These are phyloP conservation scores for Prunus mongolica DNA, from an alignment of 306 rosid species.

Conservation along the genomic window DNA sequence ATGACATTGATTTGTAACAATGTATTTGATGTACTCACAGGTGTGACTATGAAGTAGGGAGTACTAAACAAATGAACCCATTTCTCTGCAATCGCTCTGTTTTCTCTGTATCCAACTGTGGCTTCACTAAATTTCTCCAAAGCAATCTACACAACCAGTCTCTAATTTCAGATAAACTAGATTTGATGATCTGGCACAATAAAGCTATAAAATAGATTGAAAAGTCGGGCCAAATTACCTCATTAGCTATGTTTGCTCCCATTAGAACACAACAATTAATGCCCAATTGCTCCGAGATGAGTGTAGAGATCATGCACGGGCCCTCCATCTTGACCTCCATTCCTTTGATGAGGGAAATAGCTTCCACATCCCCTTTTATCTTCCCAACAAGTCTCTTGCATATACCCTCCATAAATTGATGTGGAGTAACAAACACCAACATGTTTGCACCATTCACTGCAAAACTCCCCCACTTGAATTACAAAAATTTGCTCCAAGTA, in stretches of 20 bases:
- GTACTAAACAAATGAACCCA: slow-evolving; percentile 91
- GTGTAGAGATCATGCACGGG: slow-evolving; percentile 84
- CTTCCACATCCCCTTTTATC: slow-evolving; percentile 59
- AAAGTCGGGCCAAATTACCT: slow-evolving; percentile 36
- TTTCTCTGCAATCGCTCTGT: slow-evolving; percentile 65
- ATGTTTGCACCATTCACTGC: slow-evolving; percentile 79
- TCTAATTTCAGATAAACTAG: slow-evolving; percentile 7
- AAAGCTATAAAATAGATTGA: background rate
- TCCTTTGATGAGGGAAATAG: slow-evolving; percentile 85
- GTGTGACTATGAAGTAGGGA: slow-evolving; percentile 71
- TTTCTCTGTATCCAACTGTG: slow-evolving; percentile 77
- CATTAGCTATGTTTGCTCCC: slow-evolving; percentile 95
- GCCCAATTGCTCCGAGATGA: slow-evolving; percentile 60
- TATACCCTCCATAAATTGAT: slow-evolving; percentile 89
- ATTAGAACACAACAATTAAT: slow-evolving; percentile 83
- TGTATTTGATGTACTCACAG: slow-evolving; percentile 48
- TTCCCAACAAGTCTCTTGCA: slow-evolving; percentile 70
- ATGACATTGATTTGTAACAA: slow-evolving; percentile 6
- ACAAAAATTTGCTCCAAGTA: background rate
- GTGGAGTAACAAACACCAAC: slow-evolving; percentile 92
- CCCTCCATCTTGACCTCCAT: slow-evolving; percentile 99
- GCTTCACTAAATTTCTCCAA: slow-evolving; percentile 96
- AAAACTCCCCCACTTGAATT: slow-evolving; percentile 21
- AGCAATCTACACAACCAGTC: slow-evolving; percentile 52
- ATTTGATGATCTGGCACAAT: background rate